Conservation (phyloP, 768 basidiomycete genomes). For the Suillus bovinus region DNA sequence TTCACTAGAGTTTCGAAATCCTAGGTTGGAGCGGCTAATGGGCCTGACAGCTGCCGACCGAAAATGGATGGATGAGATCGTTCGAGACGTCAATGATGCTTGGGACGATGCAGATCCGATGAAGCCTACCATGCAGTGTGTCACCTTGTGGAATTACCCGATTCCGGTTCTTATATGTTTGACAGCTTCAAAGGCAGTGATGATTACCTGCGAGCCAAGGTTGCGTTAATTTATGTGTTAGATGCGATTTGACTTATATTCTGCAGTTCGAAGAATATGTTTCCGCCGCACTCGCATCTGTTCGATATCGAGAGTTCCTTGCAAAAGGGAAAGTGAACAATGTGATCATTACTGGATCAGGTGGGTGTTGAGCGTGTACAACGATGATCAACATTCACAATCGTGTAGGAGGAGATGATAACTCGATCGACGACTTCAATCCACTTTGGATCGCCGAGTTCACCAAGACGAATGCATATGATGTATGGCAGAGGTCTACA, state of each 20-base stretch:
- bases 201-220: conserved; percentile 89
- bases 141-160: conserved; percentile 15
- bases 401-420: conserved; percentile 50
- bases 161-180: background rate
- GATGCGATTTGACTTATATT: background rate
- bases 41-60: conserved; percentile 89
- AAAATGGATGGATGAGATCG: conserved; percentile 97
- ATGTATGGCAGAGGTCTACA: conserved; percentile 88
- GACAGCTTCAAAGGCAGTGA: conserved; percentile 91
- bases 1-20: conserved; percentile 83
- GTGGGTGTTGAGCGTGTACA: conserved; percentile 21
- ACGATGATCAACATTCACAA: conserved; percentile 7
- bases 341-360: conserved; percentile 67
- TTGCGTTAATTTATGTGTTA: conserved; percentile 26
- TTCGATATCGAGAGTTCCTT: conserved; percentile 89
- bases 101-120: conserved; percentile 70
- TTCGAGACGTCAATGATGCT: conserved; percentile 80
- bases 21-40: conserved; percentile 73
- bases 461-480: conserved; percentile 82
- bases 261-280: conserved; percentile 89
- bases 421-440: conserved; percentile 78
- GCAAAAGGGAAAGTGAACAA: conserved; percentile 62
- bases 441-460: conserved; percentile 88
- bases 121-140: conserved; percentile 65
- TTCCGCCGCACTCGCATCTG: conserved; percentile 79